Evolutionary conservation across 2,329 filamentous ascomycete genomes (phyloP).

Genomic region (Seiridium cupressi): DNA sequence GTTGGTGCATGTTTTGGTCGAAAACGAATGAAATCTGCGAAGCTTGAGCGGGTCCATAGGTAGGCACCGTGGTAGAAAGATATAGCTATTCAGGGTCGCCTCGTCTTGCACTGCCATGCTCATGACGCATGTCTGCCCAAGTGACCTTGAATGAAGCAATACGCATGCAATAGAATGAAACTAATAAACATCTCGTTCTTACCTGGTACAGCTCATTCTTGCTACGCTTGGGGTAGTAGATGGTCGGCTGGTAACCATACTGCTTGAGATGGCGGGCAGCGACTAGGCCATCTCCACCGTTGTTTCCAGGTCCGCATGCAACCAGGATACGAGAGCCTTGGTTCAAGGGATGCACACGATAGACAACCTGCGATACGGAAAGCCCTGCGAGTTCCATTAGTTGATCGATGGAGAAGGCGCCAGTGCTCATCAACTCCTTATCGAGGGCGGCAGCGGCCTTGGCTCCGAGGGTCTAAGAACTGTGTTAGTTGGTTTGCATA

Average conservation of each 20-base stretch:
- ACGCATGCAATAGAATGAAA: neutral
- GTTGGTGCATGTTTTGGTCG: neutral
- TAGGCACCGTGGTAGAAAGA: neutral
- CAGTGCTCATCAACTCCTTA: conserved; percentile 86
- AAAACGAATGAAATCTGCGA: neutral
- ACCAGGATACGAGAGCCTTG: conserved; percentile 75
- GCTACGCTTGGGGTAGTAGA: conserved; percentile 91
- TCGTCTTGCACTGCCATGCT: too few relatives aligned
- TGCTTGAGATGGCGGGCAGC: conserved; percentile 88
- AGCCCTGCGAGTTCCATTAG: conserved; percentile 95
- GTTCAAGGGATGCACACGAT: conserved; percentile 73
- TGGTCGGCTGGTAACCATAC: conserved; percentile 83
- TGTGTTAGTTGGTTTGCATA: conserved; percentile 16
- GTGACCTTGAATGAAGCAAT: too few relatives aligned
- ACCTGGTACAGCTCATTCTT: conserved; percentile 90
- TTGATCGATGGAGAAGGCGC: conserved; percentile 91
- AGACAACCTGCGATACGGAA: conserved; percentile 90
- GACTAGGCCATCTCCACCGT: conserved; percentile 89
- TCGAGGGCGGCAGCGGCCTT: conserved; percentile 88
- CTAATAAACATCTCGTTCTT: conserved; percentile 17
- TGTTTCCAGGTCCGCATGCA: conserved; percentile 84
- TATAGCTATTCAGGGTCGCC: neutral
- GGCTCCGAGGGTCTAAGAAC: conserved; percentile 72
- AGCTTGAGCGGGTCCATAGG: too few relatives aligned
- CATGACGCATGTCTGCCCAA: too few relatives aligned